Base-by-base conservation (phyloP, 164 flowering plant genomes). In the Litsea cubeba region DNA sequence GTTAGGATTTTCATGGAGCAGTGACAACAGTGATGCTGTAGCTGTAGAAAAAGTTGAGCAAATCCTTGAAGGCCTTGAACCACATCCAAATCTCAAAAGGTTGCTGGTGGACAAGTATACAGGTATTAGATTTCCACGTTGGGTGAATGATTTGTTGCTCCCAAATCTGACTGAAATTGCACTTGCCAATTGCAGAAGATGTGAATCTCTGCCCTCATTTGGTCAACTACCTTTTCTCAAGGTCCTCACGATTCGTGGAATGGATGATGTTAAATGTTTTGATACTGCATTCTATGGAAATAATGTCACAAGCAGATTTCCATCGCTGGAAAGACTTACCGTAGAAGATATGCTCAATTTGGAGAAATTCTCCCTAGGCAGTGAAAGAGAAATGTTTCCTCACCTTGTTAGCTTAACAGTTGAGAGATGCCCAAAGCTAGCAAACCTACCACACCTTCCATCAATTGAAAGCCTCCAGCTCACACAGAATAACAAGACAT, bases 161-260 rank as follows among this genome's bases (percentile, higher is more conserved):
- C 65, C 68, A 2, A 78, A 71, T 22, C 65, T 82, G 26, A 18
- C 49, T 8, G 17, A 24, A 3, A 5, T 82, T 5, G 64, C 7
- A 2, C 54, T 83, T 7, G 50, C 23, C 3, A 70, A 76, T 67
- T 85, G 85, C 50, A 40, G 17, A 67, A 72, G 62, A 26, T 79
- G 81, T 12, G 12, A 57, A 7, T 12, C 14, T 0, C 68, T 80
- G 3, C 82, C 82, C 2, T 40, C 76, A 20, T 50, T 82, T 3
- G 81, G 81, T 12, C 70, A 78, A 5, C 74, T 80, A 40, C 80
- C 78, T 1, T 23, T 18, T 5, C 81, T 82, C 2, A 71, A 74
- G 62, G 5, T n/a, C 23, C 72, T 82, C 35, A 2, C 24, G 74
- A 23, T 70, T n/a, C 3, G 28, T 50, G 20, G 32, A 70, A 22